Evolutionary conservation across 2,329 filamentous ascomycete species (phyloP).

Genomic region (Pseudogymnoascus sp.): DNA sequence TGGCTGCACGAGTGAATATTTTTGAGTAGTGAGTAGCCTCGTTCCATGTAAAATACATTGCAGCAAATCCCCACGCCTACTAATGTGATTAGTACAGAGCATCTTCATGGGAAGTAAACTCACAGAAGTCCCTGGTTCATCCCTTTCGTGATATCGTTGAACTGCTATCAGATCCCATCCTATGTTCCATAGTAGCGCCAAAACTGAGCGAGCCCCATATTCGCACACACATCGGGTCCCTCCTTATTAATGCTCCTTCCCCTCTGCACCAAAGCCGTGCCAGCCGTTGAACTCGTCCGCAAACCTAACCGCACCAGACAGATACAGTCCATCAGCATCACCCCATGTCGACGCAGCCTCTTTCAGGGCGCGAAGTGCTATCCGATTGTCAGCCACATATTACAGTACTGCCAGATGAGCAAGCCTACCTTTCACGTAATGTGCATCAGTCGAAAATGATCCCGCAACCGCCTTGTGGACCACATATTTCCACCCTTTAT

Average conservation of each 20-base stretch:
- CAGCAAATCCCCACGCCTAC: not conserved
- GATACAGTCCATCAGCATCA: constrained; percentile 58
- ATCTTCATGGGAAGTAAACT: not conserved
- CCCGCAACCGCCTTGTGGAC: constrained; percentile 64
- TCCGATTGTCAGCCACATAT: constrained; percentile 1
- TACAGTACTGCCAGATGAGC: not conserved
- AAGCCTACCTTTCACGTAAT: constrained; percentile 72
- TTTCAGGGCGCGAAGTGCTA: constrained; percentile 65
- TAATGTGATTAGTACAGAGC: not conserved
- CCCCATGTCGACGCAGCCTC: constrained; percentile 71
- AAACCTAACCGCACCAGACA: constrained; percentile 64
- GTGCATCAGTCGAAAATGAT: constrained; percentile 62
- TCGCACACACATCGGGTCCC: not conserved
- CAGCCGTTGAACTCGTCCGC: constrained; percentile 68
- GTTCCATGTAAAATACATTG: not conserved
- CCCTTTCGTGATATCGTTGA: not conserved
- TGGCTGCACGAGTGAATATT: not conserved
- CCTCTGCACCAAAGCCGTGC: constrained; percentile 32
- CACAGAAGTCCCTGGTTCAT: not conserved
- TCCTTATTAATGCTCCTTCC: not conserved
- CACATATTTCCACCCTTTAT: constrained; percentile 70
- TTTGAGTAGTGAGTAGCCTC: not conserved
- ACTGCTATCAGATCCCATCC: not conserved
- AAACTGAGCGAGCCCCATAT: not conserved
- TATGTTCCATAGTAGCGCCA: not conserved